Percentiles rank a stretch among this genome's conserved stretches.
phyloP scores from a whole-genome alignment of 116 monocot genomes.

The Papilionanthe hybrid region DNA sequence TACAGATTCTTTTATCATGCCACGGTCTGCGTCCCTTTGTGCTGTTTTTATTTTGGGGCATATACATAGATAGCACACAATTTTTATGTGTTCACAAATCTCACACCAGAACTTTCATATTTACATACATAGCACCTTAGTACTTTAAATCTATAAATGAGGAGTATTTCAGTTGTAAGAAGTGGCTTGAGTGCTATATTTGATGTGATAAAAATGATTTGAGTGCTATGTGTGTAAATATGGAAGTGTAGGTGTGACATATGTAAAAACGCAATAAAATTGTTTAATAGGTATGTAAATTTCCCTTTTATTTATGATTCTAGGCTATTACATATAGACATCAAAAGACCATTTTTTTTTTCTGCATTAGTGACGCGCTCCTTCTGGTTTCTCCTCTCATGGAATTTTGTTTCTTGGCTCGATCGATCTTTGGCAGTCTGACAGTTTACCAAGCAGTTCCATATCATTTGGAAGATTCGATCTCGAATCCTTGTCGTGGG shows the following conservation, averaged over 20 bases:
- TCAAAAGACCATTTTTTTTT: neutral
- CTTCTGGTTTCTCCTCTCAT: neutral
- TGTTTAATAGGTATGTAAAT: too few relatives aligned
- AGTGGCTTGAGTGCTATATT: too few relatives aligned
- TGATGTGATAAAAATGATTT: too few relatives aligned
- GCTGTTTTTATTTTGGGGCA: neutral
- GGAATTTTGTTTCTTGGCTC: neutral
- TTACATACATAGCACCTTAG: too few relatives aligned
- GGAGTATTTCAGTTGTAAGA: too few relatives aligned
- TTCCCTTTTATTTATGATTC: neutral
- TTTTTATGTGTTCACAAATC: too few relatives aligned
- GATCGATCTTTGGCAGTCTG: slow-evolving; percentile 18
- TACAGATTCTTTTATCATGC: neutral
- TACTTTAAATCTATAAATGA: too few relatives aligned
- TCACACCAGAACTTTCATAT: too few relatives aligned
- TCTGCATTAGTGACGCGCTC: neutral
- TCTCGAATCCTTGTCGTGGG: slow-evolving; percentile 38
- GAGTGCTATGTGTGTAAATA: too few relatives aligned
- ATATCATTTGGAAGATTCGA: slow-evolving; percentile 56
- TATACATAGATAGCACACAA: too few relatives aligned
- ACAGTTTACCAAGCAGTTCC: slow-evolving; percentile 24
- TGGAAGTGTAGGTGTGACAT: too few relatives aligned
- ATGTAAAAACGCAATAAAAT: too few relatives aligned
- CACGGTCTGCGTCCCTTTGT: neutral
- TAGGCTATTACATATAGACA: neutral